Conservation (phyloP, 208 protist genomes). For the Strigomonas culicis region DNA sequence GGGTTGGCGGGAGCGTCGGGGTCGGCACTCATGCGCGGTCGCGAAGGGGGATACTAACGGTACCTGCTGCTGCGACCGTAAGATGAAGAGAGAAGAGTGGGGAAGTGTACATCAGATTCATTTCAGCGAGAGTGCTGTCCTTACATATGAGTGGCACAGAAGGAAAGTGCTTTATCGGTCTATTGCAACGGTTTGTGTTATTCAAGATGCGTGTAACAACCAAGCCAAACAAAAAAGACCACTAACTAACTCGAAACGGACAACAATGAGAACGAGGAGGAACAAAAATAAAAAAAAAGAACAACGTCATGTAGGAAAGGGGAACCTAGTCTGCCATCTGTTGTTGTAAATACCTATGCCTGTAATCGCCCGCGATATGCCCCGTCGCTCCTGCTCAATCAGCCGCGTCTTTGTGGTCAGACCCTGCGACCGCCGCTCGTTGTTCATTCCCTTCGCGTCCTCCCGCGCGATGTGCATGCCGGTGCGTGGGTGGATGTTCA, state of each 20-base stretch:
- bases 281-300: constrained; percentile 1
- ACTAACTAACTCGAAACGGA: not conserved
- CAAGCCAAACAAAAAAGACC: no score
- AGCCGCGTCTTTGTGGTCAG: constrained; percentile 67
- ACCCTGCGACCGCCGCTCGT: constrained; percentile 70
- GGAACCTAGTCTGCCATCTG: constrained; percentile 80
- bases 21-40: constrained; percentile 57
- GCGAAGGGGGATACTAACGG: not conserved
- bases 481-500: constrained; percentile 72
- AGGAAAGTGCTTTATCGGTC: no score
- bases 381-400: constrained; percentile 54
- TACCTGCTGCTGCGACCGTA: not conserved
- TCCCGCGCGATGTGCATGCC: constrained; percentile 67
- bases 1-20: constrained; percentile 56
- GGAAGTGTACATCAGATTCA: no score
- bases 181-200: no score
- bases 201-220: no score
- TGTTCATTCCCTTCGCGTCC: constrained; percentile 84
- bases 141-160: no score
- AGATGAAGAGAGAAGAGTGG: constrained; percentile 7
- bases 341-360: constrained; percentile 65
- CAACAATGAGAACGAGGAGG: not conserved
- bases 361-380: constrained; percentile 66
- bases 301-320: constrained; percentile 52
- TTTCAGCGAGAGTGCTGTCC: no score